phyloP scores from a whole-genome alignment of 1,284 basidiomycete genomes.

The Cryptococcus deneoformans region DNA sequence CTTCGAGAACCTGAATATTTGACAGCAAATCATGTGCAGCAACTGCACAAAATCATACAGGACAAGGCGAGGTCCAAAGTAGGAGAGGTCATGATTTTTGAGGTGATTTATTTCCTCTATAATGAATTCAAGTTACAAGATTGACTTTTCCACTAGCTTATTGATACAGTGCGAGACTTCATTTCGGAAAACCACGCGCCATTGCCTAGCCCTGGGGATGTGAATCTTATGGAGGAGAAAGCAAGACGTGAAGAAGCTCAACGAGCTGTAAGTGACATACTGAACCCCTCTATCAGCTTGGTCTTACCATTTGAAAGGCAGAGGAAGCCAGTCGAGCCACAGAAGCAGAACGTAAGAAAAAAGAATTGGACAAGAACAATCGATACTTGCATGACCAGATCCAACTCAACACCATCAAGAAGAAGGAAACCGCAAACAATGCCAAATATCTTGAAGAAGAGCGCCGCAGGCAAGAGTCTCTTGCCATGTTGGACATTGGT shows the following conservation, averaged over 20 bases:
- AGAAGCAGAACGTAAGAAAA: constrained; percentile 25
- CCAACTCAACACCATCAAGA: constrained; percentile 35
- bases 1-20: constrained; percentile 38
- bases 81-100: constrained; percentile 45
- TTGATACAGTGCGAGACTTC: constrained; percentile 37
- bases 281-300: background rate
- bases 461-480: constrained; percentile 24
- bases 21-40: constrained; percentile 34
- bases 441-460: constrained; percentile 26
- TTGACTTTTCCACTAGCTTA: constrained; percentile 43
- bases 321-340: constrained; percentile 28
- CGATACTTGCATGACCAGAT: constrained; percentile 39
- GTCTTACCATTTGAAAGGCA: constrained; percentile 20
- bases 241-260: constrained; percentile 46
- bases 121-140: background rate
- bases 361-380: constrained; percentile 30
- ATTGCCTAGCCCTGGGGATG: constrained; percentile 37
- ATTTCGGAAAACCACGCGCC: constrained; percentile 43
- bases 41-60: constrained; percentile 35
- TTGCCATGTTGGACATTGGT: constrained; percentile 34
- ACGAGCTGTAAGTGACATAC: constrained; percentile 32
- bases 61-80: constrained; percentile 36
- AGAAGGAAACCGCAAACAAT: constrained; percentile 31
- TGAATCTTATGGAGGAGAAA: constrained; percentile 48
- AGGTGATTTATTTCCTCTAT: constrained; percentile 25